Evolutionary conservation across 257 asterid species (phyloP).

Genomic region (Echites panduratus): DNA sequence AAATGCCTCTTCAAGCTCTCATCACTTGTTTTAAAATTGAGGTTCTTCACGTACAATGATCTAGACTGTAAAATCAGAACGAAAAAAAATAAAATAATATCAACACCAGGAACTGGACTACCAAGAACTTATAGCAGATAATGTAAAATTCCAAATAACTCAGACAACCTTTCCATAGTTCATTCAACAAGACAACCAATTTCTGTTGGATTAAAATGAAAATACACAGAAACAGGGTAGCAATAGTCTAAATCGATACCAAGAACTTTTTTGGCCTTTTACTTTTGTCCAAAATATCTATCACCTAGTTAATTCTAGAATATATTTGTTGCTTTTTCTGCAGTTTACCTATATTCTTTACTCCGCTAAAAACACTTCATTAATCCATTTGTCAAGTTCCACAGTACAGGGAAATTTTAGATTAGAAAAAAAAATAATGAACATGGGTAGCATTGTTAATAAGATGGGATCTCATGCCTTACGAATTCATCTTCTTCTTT

Average conservation of each 20-base stretch:
- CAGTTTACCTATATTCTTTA: not conserved
- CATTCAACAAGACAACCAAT: not conserved
- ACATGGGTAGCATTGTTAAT: no score
- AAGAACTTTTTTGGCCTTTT: not conserved
- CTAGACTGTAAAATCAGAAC: slow-evolving; percentile 63
- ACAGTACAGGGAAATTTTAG: not conserved
- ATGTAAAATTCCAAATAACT: not conserved
- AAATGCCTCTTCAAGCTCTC: slow-evolving; percentile 72
- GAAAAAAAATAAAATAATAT: slow-evolving; percentile 12
- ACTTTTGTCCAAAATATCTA: not conserved
- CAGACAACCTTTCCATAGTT: not conserved
- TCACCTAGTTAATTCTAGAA: not conserved
- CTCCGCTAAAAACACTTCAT: not conserved
- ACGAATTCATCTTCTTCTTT: not conserved
- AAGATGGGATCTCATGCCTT: not conserved
- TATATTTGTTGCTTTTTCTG: not conserved
- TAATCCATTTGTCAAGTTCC: not conserved
- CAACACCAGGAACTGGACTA: not conserved
- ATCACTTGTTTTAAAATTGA: slow-evolving; percentile 82
- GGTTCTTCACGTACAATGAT: slow-evolving; percentile 79
- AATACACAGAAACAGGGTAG: not conserved
- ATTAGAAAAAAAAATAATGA: no score
- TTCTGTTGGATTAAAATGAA: not conserved
- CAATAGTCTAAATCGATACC: not conserved
- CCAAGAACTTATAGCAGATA: not conserved